phyloP scores from a whole-genome alignment of 371 early-diverging fungal species.

The Coemansia sp. region DNA sequence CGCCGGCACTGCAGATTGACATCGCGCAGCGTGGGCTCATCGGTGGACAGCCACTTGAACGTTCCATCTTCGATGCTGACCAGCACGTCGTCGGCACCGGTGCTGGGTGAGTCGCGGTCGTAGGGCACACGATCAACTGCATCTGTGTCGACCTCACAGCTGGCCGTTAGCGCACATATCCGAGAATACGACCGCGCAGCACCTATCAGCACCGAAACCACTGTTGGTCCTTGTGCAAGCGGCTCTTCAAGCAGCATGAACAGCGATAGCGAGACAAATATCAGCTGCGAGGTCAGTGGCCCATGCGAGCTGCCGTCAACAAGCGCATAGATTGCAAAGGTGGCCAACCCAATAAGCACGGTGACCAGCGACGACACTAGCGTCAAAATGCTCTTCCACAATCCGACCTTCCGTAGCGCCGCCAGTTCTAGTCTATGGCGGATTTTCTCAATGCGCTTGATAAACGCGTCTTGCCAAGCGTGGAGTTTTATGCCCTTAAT shows the following conservation, averaged over 20 bases:
- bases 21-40: conserved; percentile 59
- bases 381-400: conserved; percentile 62
- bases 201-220: conserved; percentile 63
- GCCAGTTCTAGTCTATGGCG: conserved; percentile 68
- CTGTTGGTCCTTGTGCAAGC: conserved; percentile 67
- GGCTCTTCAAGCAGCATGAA: conserved; percentile 81
- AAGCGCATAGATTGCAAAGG: conserved; percentile 68
- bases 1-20: conserved; percentile 65
- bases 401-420: conserved; percentile 77
- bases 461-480: conserved; percentile 28
- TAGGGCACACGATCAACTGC: conserved; percentile 66
- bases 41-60: conserved; percentile 19
- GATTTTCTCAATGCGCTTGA: conserved; percentile 55
- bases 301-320: conserved; percentile 79
- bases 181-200: conserved; percentile 81
- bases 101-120: conserved; percentile 50
- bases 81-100: conserved; percentile 18
- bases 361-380: conserved; percentile 53
- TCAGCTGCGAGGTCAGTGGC: conserved; percentile 77
- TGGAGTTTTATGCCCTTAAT: conserved; percentile 86
- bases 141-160: conserved; percentile 69
- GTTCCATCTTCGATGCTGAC: conserved; percentile 17
- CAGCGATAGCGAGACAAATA: conserved; percentile 63
- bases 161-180: conserved; percentile 68
- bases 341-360: conserved; percentile 46